Percentiles rank a stretch among this genome's conserved stretches.
These are phyloP conservation scores for Cardamine chenopodiifolia DNA, from an alignment of 345 rosid genomes.

Conservation along the genomic window DNA sequence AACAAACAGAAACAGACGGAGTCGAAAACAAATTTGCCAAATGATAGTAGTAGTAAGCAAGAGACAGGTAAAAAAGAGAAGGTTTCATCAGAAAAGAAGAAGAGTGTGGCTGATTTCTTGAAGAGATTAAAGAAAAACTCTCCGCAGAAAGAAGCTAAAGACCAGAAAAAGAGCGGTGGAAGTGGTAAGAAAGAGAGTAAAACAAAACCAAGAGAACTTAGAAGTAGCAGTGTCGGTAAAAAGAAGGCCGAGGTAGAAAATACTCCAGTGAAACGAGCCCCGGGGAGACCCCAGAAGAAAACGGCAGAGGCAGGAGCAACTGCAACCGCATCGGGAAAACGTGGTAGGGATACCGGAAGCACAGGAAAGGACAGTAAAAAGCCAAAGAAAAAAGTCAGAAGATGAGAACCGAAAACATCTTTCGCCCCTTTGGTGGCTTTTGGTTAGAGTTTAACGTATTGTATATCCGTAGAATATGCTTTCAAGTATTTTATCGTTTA, in stretches of 20 bases:
- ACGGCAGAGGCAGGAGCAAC: conserved; percentile 30
- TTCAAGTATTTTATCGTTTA: conserved; percentile 6
- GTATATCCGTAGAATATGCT: conserved; percentile 27
- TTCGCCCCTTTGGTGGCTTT: not conserved
- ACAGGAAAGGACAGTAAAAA: conserved; percentile 46
- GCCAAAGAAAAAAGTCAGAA: conserved; percentile 48
- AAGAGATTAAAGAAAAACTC: conserved; percentile 64
- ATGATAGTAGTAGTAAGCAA: conserved; percentile 29
- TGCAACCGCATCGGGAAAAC: conserved; percentile 50
- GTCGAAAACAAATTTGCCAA: conserved; percentile 24
- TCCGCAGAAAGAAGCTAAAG: conserved; percentile 45
- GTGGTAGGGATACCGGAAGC: conserved; percentile 49
- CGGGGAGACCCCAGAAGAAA: conserved; percentile 61
- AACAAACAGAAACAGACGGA: conserved; percentile 43
- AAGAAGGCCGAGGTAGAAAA: conserved; percentile 47
- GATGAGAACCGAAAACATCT: not conserved
- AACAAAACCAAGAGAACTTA: conserved; percentile 50
- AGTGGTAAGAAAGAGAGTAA: conserved; percentile 42
- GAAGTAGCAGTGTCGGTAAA: conserved; percentile 42
- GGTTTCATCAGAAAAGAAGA: conserved; percentile 55
- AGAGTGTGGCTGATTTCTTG: conserved; percentile 70
- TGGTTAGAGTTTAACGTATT: conserved; percentile 2
- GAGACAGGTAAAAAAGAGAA: conserved; percentile 46
- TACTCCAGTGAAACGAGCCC: conserved; percentile 44
- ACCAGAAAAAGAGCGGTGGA: conserved; percentile 39